Percentiles rank a stretch among this genome's conserved stretches.
These are phyloP conservation scores for Globisporangium echinulatum DNA, from an alignment of 352 stramenopile species.

Conservation along the genomic window DNA sequence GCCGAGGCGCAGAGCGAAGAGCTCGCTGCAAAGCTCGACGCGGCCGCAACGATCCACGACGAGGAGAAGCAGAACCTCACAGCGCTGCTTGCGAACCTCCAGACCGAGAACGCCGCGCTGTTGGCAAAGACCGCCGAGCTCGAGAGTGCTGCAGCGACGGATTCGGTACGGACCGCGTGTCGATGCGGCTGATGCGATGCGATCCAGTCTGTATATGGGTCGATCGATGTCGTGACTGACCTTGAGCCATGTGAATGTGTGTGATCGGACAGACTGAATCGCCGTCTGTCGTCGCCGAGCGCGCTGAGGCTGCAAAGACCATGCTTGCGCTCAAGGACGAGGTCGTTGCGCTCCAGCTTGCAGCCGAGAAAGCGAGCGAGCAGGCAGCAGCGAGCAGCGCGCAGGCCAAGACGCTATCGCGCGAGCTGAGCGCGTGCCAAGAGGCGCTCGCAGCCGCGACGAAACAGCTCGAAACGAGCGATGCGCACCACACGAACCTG, in stretches of 20 bases:
- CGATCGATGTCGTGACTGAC: not conserved
- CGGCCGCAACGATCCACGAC: conserved; percentile 18
- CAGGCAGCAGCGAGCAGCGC: conserved; percentile 19
- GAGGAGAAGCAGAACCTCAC: conserved; percentile 27
- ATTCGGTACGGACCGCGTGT: conserved; percentile 1
- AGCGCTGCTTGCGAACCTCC: conserved; percentile 21
- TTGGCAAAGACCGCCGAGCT: conserved; percentile 21
- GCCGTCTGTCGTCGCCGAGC: conserved; percentile 22
- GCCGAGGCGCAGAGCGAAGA: conserved; percentile 1
- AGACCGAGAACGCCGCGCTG: conserved; percentile 14
- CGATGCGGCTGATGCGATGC: not conserved
- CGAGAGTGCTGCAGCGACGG: conserved; percentile 13
- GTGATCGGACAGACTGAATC: not conserved
- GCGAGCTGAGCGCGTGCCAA: conserved; percentile 28
- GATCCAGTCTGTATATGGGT: not conserved
- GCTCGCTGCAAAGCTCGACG: conserved; percentile 10
- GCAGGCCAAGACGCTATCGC: conserved; percentile 29
- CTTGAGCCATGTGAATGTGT: not conserved
- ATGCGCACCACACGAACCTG: conserved; percentile 19
- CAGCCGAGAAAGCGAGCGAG: conserved; percentile 28
- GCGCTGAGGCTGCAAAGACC: conserved; percentile 25
- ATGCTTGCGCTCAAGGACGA: conserved; percentile 48
- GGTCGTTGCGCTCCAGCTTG: conserved; percentile 33
- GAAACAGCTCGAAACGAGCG: conserved; percentile 27
- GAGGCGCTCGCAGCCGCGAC: conserved; percentile 24